Base-by-base conservation (phyloP, 139 green algal species). In the Chlamydomonas urium region DNA sequence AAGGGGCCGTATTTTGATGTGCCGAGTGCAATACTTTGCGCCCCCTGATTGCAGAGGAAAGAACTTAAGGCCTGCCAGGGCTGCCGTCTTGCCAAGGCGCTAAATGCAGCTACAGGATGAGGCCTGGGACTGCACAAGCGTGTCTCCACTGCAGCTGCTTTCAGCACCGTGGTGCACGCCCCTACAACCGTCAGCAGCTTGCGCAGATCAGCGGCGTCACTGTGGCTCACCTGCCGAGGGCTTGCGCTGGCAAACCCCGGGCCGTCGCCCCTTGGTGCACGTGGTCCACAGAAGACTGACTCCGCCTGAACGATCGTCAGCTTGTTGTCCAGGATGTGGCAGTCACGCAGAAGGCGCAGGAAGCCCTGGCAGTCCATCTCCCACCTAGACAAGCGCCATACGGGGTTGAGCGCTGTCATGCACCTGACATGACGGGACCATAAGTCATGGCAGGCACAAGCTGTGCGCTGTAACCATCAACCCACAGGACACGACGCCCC, bases 301-400 rank as follows among this genome's bases (percentile, higher is more conserved):
- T 63, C 53, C 24, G 53, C 53, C 19, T 63, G 53, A 34, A 21
- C 10, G 26, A 63, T 21, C 19, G 53, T 63, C 53, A 63, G 53
- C 53, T 63, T 63, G 24, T 14, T 34, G 26, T 63, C 53, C 19
- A 63, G 53, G 10, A 63, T 63, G 24, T 6, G 6, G 24, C 17
- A 34, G 53, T 63, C 53, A 8, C 53, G 21, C 53, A 63, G 53
- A 10, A 63, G 21, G 24, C 53, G 24, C 26, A 63, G 26, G 53
- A 63, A 63, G 24, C 53, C 53, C 53, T 34, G 21, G n/a, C 17
- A 63, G 53, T 63, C 53, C 53, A 63, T 63, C 19, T 63, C 53
- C 21, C 29, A n/a, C n/a, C n/a, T n/a, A n/a, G n/a, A n/a, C n/a
- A n/a, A n/a, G n/a, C n/a, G n/a, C n/a, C n/a, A n/a, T n/a, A n/a